A percentile compares a stretch with the other conserved stretches of the same genome.
These are phyloP conservation scores for Aspergillus pseudoglaucus DNA, from an alignment of 2,329 filamentous ascomycete species.

Conservation along the genomic window DNA sequence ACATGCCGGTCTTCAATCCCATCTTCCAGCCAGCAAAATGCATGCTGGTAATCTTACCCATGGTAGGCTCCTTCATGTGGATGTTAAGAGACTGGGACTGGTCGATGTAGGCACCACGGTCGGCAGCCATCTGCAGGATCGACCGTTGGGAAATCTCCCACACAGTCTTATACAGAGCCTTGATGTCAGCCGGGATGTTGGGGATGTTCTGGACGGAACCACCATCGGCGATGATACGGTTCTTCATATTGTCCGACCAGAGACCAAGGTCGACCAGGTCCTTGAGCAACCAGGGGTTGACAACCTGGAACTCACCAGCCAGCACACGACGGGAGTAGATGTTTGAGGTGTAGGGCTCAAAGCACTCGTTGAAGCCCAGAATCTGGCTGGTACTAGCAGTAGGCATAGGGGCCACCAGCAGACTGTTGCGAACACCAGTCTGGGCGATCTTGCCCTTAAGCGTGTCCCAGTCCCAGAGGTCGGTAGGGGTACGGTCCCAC, in stretches of 20 bases:
- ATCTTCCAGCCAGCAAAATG: constrained; percentile 99
- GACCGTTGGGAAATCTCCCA: constrained; percentile 98
- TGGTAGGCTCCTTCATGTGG: constrained; percentile 97
- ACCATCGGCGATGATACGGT: constrained; percentile 95
- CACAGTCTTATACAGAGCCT: constrained; percentile 97
- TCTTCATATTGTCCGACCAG: constrained; percentile 99
- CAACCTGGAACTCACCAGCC: constrained; percentile 97
- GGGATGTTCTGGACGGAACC: constrained; percentile 95
- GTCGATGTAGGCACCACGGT: constrained; percentile 97
- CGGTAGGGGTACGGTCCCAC: constrained; percentile 90
- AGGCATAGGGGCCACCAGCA: constrained; percentile 94
- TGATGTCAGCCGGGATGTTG: constrained; percentile 93
- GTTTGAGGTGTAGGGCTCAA: constrained; percentile 99
- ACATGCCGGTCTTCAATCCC: constrained; percentile 99
- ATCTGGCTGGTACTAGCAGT: constrained; percentile 97
- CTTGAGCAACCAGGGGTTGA: constrained; percentile 98
- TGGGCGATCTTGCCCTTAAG: constrained; percentile 88
- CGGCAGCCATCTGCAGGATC: constrained; percentile 95
- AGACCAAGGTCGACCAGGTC: constrained; percentile 96
- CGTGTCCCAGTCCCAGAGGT: constrained; percentile 92
- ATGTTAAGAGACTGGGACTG: constrained; percentile 99
- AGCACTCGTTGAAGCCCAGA: constrained; percentile 98
- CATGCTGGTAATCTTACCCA: constrained; percentile 99
- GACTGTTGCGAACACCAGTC: constrained; percentile 89
- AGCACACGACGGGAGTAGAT: constrained; percentile 98